Percentiles rank a stretch among this genome's conserved stretches.
These are phyloP conservation scores for Limnanthes douglasii DNA, from an alignment of 345 rosid genomes.

Conservation along the genomic window DNA sequence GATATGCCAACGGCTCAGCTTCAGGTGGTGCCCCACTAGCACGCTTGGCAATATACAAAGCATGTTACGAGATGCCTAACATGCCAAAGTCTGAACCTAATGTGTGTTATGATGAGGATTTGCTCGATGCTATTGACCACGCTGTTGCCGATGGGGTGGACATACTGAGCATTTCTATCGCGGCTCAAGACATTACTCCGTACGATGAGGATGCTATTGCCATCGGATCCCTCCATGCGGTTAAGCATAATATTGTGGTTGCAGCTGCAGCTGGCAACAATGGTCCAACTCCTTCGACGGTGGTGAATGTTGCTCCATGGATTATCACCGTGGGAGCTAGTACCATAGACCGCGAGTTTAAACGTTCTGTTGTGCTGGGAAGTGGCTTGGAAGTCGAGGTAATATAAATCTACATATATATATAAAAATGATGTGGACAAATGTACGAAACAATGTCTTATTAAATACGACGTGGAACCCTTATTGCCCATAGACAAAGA, in stretches of 20 bases:
- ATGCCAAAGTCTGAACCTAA: constrained; percentile 24
- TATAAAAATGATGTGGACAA: too few relatives aligned
- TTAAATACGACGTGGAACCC: too few relatives aligned
- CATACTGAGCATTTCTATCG: constrained; percentile 58
- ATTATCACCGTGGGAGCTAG: constrained; percentile 72
- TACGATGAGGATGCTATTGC: constrained; percentile 34
- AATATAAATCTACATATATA: too few relatives aligned
- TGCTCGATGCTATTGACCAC: constrained; percentile 75
- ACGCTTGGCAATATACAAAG: constrained; percentile 72
- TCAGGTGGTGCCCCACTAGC: constrained; percentile 67
- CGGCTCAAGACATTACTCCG: constrained; percentile 1
- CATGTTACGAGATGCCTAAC: constrained; percentile 64
- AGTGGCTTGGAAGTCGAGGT: constrained; percentile 43
- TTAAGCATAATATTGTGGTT: constrained; percentile 41
- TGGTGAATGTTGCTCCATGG: constrained; percentile 72
- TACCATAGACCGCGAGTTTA: constrained; percentile 47
- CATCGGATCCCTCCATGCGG: constrained; percentile 51
- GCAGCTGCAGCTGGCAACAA: constrained; percentile 54
- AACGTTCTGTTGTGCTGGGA: constrained; percentile 35
- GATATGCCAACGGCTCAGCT: constrained; percentile 55
- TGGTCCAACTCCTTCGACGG: constrained; percentile 48
- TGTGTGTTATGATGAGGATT: constrained; percentile 40
- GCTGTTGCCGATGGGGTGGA: constrained; percentile 74
- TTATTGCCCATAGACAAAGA: too few relatives aligned
- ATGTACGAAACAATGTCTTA: too few relatives aligned